Evolutionary conservation across 495 filamentous ascomycete genomes (phyloP).

Genomic region (Sphaerosporella brunnea): DNA sequence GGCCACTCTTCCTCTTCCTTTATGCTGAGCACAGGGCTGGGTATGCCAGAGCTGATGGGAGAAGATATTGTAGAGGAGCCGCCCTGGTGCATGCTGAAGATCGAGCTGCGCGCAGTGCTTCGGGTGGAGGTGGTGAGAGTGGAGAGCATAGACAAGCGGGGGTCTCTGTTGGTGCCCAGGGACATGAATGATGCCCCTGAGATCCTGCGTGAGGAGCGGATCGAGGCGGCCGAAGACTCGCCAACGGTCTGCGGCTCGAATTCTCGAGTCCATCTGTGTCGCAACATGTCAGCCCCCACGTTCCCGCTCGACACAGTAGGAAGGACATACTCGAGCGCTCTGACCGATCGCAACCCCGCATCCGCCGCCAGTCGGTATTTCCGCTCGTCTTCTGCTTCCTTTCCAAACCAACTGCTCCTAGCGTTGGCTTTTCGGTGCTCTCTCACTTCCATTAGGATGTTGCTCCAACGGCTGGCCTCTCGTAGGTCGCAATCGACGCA

Average conservation of each 20-base stretch:
- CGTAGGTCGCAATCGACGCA: not conserved
- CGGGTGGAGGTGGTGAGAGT: not conserved
- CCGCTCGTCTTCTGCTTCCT: slow-evolving; percentile 1
- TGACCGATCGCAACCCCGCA: not conserved
- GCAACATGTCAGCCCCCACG: not conserved
- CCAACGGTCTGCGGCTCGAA: not conserved
- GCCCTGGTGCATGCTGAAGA: not conserved
- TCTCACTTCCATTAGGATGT: not conserved
- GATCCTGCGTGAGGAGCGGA: not conserved
- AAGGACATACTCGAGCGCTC: not conserved
- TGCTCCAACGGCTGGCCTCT: not conserved
- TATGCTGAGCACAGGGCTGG: not conserved
- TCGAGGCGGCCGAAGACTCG: not conserved
- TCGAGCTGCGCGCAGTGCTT: slow-evolving; percentile 1
- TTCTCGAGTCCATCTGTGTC: not conserved
- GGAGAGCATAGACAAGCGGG: not conserved
- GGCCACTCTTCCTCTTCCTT: not conserved
- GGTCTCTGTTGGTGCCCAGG: not conserved
- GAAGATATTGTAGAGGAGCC: not conserved
- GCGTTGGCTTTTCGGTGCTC: not conserved
- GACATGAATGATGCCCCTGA: not conserved
- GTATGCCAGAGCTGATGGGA: not conserved
- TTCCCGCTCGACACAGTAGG: not conserved
- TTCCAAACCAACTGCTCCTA: not conserved
- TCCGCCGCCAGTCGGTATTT: not conserved